Evolutionary conservation across 106 monocot genomes (phyloP), one percentile per base, ranked within the genome.

Genomic region (Hemerocallis citrina): DNA sequence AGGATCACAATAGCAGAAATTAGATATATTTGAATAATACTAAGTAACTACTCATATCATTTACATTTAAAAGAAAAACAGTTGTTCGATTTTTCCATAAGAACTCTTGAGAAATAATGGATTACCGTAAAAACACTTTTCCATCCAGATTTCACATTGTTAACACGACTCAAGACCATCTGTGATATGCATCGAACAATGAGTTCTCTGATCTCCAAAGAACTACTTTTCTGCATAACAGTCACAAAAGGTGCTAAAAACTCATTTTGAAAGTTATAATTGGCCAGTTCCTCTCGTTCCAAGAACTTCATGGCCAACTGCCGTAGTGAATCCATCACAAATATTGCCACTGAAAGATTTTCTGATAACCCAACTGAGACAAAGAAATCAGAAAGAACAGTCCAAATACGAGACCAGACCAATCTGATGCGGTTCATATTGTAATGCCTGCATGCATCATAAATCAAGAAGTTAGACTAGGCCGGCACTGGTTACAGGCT

Each of bases 361-460:
- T 92, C 92, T 59, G 92, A 98, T 55, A 81, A 74, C 11, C 98
- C 98, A 55, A 98, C 92, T 35, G 79, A 79, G 15, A 92, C 92
- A 72, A 98, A 98, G 58, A 88, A 92, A 33, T 98, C 98, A 42
- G 92, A 79, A 69, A 98, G 80, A 37, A 98, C 92, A 66, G 68
- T 84, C 98, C 98, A 98, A 28, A 98, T 98, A 35, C 79, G 88
- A 45, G 92, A 88, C 98, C 92, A 98, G 12, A 98, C 92, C 69
- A 98, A 77, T 66, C 88, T 79, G 63, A 98, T 98, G 23, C 92
- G 88, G 44, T 80, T 82, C 98, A 98, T 98, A 65, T 98, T 98
- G 47, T 98, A 98, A 62, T 98, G 92, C 78, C 98, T 92, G 84
- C 61, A 71, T 14, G 74, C 35, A 65, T 12, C 55, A 78, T 39